phyloP scores from a whole-genome alignment of 2,329 filamentous ascomycete genomes.

The Pseudogymnoascus sp. region DNA sequence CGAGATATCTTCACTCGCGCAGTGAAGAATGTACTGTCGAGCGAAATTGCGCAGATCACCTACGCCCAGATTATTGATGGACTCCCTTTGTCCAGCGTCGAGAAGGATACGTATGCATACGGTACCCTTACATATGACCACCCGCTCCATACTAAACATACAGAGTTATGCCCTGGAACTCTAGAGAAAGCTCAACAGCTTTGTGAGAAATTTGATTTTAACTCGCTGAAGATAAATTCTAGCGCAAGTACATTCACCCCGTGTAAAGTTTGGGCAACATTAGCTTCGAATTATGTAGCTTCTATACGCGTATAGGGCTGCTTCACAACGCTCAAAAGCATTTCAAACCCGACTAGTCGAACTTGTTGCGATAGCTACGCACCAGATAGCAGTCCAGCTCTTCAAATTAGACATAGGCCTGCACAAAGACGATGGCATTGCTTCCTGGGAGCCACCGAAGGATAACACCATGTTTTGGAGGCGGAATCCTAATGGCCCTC shows the following conservation, averaged over 20 bases:
- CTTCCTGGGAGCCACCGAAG: too few species aligned
- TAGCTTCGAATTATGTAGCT: constrained; percentile 14
- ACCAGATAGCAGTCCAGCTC: constrained; percentile 25
- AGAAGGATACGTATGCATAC: background rate
- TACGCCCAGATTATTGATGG: constrained; percentile 20
- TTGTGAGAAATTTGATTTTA: background rate
- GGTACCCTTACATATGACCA: background rate
- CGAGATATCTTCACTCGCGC: constrained; percentile 11
- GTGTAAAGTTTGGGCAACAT: too few species aligned
- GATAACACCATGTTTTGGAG: too few species aligned
- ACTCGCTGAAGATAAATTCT: too few species aligned
- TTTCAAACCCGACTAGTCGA: constrained; percentile 29
- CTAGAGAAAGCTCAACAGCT: constrained; percentile 8
- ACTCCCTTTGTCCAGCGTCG: constrained; percentile 13
- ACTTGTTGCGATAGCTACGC: constrained; percentile 23
- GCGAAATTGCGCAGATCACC: constrained; percentile 12
- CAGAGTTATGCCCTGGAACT: constrained; percentile 16
- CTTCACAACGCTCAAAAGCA: constrained; percentile 10
- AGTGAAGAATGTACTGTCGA: constrained; percentile 14
- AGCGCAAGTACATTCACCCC: too few species aligned
- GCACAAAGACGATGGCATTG: too few species aligned
- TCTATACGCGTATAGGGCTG: constrained; percentile 20
- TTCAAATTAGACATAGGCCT: constrained; percentile 17
- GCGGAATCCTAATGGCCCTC: too few species aligned
- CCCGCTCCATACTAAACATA: constrained; percentile 15